phyloP scores from a whole-genome alignment of 208 protist species.

The Phytomonas sp. region DNA sequence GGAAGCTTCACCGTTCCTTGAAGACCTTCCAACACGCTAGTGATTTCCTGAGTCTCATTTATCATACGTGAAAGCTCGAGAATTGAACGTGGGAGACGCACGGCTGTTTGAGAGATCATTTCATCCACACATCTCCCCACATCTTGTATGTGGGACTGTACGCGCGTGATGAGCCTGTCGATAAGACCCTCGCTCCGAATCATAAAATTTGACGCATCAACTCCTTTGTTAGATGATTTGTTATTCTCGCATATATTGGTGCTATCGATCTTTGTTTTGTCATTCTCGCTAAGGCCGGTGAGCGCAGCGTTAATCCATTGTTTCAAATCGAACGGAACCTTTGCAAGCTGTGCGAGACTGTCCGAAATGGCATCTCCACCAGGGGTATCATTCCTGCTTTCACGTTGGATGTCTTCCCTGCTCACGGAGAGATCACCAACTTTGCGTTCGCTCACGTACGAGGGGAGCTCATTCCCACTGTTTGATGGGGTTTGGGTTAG shows the following conservation, averaged over 20 bases:
- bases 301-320: constrained; percentile 52
- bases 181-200: constrained; percentile 22
- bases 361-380: too few species aligned
- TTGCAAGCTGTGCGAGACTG: not conserved
- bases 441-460: constrained; percentile 14
- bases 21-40: constrained; percentile 34
- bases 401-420: constrained; percentile 16
- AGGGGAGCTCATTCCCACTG: not conserved
- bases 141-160: constrained; percentile 51
- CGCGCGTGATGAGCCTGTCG: constrained; percentile 26
- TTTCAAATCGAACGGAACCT: constrained; percentile 25
- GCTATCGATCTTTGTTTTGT: constrained; percentile 7
- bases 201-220: not conserved
- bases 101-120: constrained; percentile 46
- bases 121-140: constrained; percentile 44
- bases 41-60: constrained; percentile 39
- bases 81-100: constrained; percentile 57
- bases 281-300: constrained; percentile 13
- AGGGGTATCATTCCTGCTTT: constrained; percentile 15
- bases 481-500: too few species aligned
- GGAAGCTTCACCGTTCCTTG: constrained; percentile 26
- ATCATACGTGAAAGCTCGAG: constrained; percentile 66
- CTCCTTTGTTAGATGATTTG: not conserved
- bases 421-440: constrained; percentile 15
- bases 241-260: not conserved